phyloP scores from a whole-genome alignment of 257 asterid species.

The Solanum pimpinellifolium region DNA sequence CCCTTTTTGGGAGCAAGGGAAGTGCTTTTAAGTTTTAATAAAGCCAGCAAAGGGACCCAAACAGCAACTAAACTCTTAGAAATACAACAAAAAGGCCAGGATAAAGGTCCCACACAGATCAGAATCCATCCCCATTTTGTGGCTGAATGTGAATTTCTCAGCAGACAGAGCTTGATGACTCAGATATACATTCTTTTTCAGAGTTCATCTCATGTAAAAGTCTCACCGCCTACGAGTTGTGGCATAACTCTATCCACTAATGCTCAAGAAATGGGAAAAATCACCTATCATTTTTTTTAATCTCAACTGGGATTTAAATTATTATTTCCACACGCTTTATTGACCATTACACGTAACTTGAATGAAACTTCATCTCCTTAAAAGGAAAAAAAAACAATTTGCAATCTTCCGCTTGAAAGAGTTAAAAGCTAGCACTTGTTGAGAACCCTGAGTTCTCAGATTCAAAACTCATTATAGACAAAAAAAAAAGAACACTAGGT shows the following conservation, averaged over 20 bases:
- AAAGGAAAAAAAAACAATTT: not conserved
- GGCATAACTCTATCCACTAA: not conserved
- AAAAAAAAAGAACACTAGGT: too few relatives aligned
- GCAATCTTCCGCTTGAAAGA: not conserved
- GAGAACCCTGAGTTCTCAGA: not conserved
- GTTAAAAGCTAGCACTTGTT: not conserved
- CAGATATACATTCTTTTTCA: not conserved
- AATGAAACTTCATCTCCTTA: not conserved
- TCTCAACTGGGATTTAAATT: not conserved
- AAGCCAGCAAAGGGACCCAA: not conserved
- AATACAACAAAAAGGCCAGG: not conserved
- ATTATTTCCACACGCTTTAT: not conserved
- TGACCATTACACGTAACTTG: not conserved
- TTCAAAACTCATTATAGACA: not conserved
- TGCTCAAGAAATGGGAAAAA: not conserved
- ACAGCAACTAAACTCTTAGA: not conserved
- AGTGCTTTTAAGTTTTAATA: not conserved
- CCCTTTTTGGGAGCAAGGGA: not conserved
- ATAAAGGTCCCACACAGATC: not conserved
- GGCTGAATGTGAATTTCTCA: not conserved
- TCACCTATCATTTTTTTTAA: not conserved
- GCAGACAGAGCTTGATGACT: not conserved
- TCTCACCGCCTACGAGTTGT: not conserved
- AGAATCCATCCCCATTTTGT: not conserved
- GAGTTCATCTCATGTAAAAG: not conserved